A percentile compares a stretch with the other conserved stretches of the same genome.
Evolutionary conservation across 2,329 filamentous ascomycete species (phyloP).

Genomic region (Neophaeococcomyces mojaviensis): DNA sequence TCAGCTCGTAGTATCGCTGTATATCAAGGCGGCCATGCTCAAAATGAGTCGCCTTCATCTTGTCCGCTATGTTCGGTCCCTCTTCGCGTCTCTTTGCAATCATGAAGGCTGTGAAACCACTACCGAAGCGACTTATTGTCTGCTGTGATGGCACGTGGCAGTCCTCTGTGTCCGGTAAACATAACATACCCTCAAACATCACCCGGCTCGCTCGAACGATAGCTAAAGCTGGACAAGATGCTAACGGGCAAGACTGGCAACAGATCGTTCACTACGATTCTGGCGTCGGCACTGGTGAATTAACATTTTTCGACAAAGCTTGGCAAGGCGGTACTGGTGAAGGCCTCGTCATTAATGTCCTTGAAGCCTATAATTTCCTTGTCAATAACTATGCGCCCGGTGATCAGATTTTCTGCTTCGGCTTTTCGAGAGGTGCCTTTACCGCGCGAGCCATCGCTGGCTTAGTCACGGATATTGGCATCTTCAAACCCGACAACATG

Average conservation of each 20-base stretch:
- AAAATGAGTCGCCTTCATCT: no score
- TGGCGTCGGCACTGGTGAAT: conserved; percentile 28
- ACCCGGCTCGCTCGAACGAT: conserved; percentile 25
- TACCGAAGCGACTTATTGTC: conserved; percentile 27
- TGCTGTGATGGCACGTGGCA: conserved; percentile 30
- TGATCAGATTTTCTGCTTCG: conserved; percentile 44
- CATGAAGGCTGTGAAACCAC: neutral
- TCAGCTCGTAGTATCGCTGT: no score
- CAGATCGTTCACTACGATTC: conserved; percentile 36
- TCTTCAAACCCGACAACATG: conserved; percentile 23
- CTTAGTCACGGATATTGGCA: conserved; percentile 38
- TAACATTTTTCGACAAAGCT: neutral
- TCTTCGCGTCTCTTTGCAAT: no score
- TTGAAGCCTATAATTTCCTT: conserved; percentile 23
- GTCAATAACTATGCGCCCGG: conserved; percentile 33
- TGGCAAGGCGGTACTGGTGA: conserved; percentile 9
- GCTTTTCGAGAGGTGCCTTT: conserved; percentile 42
- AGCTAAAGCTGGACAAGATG: conserved; percentile 18
- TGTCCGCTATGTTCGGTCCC: no score
- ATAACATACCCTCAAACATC: conserved; percentile 26
- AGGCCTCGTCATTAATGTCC: conserved; percentile 17
- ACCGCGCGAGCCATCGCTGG: conserved; percentile 41
- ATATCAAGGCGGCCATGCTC: no score
- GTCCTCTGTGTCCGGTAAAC: conserved; percentile 21
- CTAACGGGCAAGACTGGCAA: conserved; percentile 20